Percentiles rank a stretch among this genome's conserved stretches.
phyloP scores from a whole-genome alignment of 495 filamentous ascomycete genomes.

The Tuber borchii region DNA sequence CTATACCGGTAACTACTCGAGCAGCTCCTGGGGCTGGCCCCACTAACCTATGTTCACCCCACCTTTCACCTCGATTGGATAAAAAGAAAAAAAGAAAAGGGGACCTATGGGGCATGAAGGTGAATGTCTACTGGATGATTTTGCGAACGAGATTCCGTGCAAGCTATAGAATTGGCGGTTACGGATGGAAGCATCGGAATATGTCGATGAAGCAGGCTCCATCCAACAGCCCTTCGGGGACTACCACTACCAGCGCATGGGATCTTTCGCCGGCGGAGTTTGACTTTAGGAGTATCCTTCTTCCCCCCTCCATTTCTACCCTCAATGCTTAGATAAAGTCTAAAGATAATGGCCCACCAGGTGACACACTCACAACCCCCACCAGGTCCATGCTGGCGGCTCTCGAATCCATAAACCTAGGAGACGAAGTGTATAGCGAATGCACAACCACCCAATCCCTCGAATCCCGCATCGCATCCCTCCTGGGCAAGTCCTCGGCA shows the following conservation, averaged over 20 bases:
- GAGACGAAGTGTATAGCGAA: constrained; percentile 77
- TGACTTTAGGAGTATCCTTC: constrained; percentile 47
- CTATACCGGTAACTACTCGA: too few species aligned
- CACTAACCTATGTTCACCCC: background rate
- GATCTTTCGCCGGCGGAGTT: constrained; percentile 51
- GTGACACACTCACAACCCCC: constrained; percentile 79
- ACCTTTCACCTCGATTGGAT: background rate
- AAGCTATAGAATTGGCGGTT: background rate
- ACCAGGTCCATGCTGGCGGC: constrained; percentile 71
- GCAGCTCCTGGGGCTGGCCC: background rate
- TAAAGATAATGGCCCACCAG: constrained; percentile 42
- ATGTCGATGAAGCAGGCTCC: background rate
- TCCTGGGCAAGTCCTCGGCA: constrained; percentile 65
- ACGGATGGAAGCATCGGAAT: background rate
- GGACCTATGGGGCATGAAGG: background rate
- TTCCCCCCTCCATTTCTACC: background rate
- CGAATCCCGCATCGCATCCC: constrained; percentile 60
- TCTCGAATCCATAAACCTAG: constrained; percentile 53
- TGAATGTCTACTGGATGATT: background rate
- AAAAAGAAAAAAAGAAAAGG: background rate
- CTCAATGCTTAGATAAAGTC: background rate
- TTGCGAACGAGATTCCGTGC: background rate
- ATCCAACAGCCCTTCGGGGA: background rate
- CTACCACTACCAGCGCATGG: constrained; percentile 21
- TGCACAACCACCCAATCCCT: constrained; percentile 72